Conservation (phyloP, 2,329 filamentous ascomycete genomes). For the Calonectria hongkongensis region DNA sequence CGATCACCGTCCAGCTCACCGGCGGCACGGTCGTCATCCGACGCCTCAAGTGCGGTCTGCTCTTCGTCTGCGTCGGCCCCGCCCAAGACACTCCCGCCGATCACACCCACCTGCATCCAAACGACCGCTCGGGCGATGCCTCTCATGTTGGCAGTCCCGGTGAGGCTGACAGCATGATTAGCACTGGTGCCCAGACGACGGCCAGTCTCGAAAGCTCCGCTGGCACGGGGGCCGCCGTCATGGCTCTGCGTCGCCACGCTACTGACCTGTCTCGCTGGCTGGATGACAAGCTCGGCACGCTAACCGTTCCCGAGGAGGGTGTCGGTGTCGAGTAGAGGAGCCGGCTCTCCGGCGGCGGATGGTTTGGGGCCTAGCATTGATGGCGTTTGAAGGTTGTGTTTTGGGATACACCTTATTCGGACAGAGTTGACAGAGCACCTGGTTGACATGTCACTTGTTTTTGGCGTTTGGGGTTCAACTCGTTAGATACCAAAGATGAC, state of each 20-base stretch:
- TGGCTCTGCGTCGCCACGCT: constrained; percentile 72
- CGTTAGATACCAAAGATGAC: constrained; percentile 51
- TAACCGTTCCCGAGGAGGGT: constrained; percentile 73
- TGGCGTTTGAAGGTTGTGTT: constrained; percentile 49
- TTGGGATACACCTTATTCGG: constrained; percentile 40
- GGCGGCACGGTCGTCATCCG: constrained; percentile 76
- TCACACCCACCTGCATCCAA: constrained; percentile 46
- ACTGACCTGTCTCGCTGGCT: constrained; percentile 76
- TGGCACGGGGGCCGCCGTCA: constrained; percentile 67
- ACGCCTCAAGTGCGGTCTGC: constrained; percentile 73
- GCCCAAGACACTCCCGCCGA: constrained; percentile 52
- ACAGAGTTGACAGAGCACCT: constrained; percentile 26
- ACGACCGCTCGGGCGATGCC: constrained; percentile 56
- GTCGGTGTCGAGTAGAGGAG: constrained; percentile 59
- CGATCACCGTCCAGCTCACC: constrained; percentile 76
- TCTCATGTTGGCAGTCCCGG: constrained; percentile 62
- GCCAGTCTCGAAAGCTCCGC: constrained; percentile 62
- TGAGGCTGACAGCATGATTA: constrained; percentile 69
- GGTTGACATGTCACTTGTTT: constrained; percentile 36
- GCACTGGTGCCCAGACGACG: constrained; percentile 67
- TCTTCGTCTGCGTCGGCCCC: constrained; percentile 77
- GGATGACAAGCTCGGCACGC: constrained; percentile 74
- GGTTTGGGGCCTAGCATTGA: constrained; percentile 44
- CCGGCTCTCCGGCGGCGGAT: constrained; percentile 1
- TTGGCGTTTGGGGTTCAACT: constrained; percentile 50